Evolutionary conservation across 352 stramenopile species (phyloP), one percentile per base, ranked within the genome.

Genomic region (Phytophthora pluvialis): DNA sequence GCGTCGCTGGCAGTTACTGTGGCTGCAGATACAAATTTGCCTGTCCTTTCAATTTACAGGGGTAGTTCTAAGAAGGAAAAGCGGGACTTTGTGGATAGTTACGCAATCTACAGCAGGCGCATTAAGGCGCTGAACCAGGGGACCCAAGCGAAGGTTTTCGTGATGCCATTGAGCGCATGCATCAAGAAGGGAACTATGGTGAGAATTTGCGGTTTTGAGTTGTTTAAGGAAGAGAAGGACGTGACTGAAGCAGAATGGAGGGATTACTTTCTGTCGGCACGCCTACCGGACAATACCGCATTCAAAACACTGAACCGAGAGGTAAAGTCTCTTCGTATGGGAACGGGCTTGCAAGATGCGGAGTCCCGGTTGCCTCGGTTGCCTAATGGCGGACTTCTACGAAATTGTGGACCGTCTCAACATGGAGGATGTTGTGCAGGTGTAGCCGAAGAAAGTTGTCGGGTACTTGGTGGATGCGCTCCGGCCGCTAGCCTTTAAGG

Each of bases 321-420:
- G 8, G 46, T 57, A 15, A 64, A 51, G 35, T 36, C 44, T 2
- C 40, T 55, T n/a, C 50, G 48, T 35, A 60, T 67, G 40, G 31
- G 56, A 12, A 32, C 15, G 0, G 10, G 38, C 1, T 13, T 61
- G 13, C 49, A 51, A 28, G 59, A 60, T 25, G 42, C 59, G 5
- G 42, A 67, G 16, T 50, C 42, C 9, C 40, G 59, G 3, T 11
- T 67, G 0, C 56, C 49, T 3, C 21, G n/a, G n/a, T n/a, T n/a
- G 59, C 1, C 32, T 54, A 1, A 60, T 60, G 48, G 33, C 31
- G 8, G 3, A 60, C 0, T 54, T 54, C 32, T 66, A 54, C 16
- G 48, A 67, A 4, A 67, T 60, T 1, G 6, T 67, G 3, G 59
- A 61, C 11, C 13, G 16, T 16, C 25, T 67, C 3, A 67, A 67